Evolutionary conservation across 352 stramenopile species (phyloP).

Genomic region (Globisporangium paddicum): DNA sequence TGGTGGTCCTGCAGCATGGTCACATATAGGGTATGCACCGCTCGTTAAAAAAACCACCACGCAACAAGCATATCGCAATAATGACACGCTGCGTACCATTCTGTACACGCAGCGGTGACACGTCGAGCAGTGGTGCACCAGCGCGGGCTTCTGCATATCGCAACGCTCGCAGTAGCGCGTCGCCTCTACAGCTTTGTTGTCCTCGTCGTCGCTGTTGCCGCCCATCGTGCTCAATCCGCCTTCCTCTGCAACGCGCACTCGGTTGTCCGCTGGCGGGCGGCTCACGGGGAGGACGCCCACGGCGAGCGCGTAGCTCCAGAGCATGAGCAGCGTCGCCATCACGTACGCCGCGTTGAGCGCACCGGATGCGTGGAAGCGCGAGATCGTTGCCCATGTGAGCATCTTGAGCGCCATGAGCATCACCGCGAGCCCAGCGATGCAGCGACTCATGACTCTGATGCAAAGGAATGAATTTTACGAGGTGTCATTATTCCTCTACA

Average conservation of each 20-base stretch:
- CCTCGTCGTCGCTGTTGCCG: conserved; percentile 8
- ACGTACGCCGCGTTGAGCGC: conserved; percentile 37
- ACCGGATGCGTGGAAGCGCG: conserved; percentile 19
- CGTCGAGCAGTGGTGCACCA: conserved; percentile 76
- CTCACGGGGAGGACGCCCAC: conserved; percentile 24
- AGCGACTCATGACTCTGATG: conserved; percentile 24
- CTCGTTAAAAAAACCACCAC: background rate
- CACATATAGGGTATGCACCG: background rate
- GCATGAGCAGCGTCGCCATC: conserved; percentile 44
- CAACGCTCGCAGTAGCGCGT: conserved; percentile 77
- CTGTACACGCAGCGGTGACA: conserved; percentile 70
- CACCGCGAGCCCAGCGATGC: conserved; percentile 42
- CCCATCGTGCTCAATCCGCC: background rate
- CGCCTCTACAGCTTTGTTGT: conserved; percentile 9
- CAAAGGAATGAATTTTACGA: background rate
- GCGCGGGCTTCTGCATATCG: conserved; percentile 46
- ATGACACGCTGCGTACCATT: conserved; percentile 35
- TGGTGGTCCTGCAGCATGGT: conserved; percentile 60
- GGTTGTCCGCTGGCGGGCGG: conserved; percentile 13
- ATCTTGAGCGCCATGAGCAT: conserved; percentile 68
- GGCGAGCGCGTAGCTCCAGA: conserved; percentile 71
- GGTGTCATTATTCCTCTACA: conserved; percentile 6
- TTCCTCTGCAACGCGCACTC: conserved; percentile 6
- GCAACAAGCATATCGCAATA: background rate
- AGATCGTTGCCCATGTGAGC: conserved; percentile 38